Conservation (phyloP, 2,329 filamentous ascomycete species). For the Diatrype stigma region DNA sequence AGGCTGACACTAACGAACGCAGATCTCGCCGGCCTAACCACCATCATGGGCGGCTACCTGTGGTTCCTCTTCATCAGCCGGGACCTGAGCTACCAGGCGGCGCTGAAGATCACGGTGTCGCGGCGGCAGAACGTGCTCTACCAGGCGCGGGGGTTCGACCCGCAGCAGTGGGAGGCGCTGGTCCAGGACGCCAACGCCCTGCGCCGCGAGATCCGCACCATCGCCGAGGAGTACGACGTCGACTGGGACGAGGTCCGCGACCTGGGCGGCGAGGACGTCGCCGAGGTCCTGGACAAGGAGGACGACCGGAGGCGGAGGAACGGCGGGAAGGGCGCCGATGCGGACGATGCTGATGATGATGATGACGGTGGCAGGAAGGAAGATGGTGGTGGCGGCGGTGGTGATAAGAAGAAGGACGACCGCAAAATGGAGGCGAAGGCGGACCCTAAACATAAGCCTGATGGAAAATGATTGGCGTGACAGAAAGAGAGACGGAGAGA, state of each 20-base stretch:
- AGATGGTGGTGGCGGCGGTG: conserved; percentile 33
- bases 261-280: conserved; percentile 63
- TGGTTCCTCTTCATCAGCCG: conserved; percentile 94
- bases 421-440: conserved; percentile 22
- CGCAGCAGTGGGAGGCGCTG: conserved; percentile 70
- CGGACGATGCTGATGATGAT: conserved; percentile 34
- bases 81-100: conserved; percentile 80
- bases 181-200: conserved; percentile 77
- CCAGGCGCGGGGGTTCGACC: conserved; percentile 68
- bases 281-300: conserved; percentile 53
- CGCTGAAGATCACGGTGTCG: conserved; percentile 82
- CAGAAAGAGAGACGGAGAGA: too few relatives aligned
- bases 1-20: too few relatives aligned
- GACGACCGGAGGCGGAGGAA: conserved; percentile 32
- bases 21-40: conserved; percentile 81
- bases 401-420: conserved; percentile 29
- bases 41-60: conserved; percentile 83
- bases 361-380: conserved; percentile 33
- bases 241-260: conserved; percentile 80
- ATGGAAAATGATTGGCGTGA: background rate
- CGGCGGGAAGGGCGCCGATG: conserved; percentile 34
- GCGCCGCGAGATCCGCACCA: conserved; percentile 71
- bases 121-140: conserved; percentile 75
- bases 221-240: conserved; percentile 84
- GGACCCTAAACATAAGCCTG: background rate